Evolutionary conservation across 2,329 filamentous ascomycete genomes (phyloP).

Genomic region (Calonectria honghensis): DNA sequence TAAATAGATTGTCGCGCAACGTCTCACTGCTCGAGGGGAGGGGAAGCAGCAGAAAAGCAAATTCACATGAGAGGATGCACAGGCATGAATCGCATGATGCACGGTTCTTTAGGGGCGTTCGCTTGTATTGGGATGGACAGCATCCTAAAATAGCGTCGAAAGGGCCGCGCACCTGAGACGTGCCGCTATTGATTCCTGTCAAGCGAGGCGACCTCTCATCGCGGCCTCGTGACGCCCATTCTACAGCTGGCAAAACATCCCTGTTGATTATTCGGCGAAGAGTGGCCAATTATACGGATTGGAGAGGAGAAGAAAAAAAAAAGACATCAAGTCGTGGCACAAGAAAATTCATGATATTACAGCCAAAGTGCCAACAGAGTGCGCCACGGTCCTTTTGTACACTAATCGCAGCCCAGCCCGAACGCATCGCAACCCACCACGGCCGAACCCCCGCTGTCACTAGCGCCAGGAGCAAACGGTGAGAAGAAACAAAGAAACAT

Average conservation of each 20-base stretch:
- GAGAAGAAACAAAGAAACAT: background rate
- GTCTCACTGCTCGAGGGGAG: background rate
- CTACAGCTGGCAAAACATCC: background rate
- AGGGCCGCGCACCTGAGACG: slow-evolving; percentile 3
- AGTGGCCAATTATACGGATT: background rate
- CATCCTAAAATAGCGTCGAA: background rate
- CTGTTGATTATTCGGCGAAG: background rate
- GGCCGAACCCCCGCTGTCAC: background rate
- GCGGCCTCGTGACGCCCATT: background rate
- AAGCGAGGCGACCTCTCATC: background rate
- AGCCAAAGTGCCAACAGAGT: background rate
- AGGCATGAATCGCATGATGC: background rate
- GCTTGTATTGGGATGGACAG: background rate
- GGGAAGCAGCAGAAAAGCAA: background rate
- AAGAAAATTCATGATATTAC: background rate
- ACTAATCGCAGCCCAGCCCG: background rate
- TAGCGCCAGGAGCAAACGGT: background rate
- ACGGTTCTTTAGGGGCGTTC: background rate
- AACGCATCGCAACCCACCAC: background rate
- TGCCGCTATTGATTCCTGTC: background rate
- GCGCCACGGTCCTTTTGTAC: background rate
- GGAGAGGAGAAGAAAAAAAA: background rate
- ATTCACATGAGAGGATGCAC: background rate
- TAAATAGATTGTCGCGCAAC: background rate
- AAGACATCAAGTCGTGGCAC: background rate